phyloP scores from a whole-genome alignment of 805 yeast genomes.

The Priceomyces haplophilus region DNA sequence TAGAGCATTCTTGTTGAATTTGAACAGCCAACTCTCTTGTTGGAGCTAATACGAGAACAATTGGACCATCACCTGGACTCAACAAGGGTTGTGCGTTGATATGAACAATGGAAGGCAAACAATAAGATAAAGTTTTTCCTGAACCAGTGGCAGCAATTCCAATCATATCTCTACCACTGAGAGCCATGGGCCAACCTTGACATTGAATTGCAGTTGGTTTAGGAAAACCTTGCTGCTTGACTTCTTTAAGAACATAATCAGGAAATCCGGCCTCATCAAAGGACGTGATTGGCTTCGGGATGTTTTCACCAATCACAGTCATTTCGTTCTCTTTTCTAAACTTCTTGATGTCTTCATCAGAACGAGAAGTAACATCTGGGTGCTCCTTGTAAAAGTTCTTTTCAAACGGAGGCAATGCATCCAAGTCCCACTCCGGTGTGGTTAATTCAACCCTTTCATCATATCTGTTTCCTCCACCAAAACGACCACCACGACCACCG shows the following conservation, averaged over 20 bases:
- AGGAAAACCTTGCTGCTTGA: conserved; percentile 88
- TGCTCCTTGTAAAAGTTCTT: conserved; percentile 92
- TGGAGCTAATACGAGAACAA: conserved; percentile 93
- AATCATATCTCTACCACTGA: conserved; percentile 97
- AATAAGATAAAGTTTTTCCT: conserved; percentile 96
- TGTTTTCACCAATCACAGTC: conserved; percentile 77
- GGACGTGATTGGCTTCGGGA: conserved; percentile 89
- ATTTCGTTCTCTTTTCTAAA: conserved; percentile 85
- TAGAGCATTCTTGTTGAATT: conserved; percentile 92
- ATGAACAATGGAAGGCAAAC: conserved; percentile 95
- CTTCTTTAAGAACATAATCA: conserved; percentile 83
- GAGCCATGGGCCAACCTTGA: conserved; percentile 99
- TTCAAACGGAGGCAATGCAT: conserved; percentile 80
- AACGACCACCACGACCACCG: conserved; percentile 38
- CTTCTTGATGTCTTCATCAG: conserved; percentile 64
- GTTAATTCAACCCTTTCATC: conserved; percentile 49
- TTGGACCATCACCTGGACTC: conserved; percentile 94
- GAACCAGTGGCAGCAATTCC: conserved; percentile 99
- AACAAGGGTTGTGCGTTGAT: conserved; percentile 96
- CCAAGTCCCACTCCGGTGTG: conserved; percentile 80
- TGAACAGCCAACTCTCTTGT: conserved; percentile 99
- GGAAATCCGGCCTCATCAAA: conserved; percentile 99
- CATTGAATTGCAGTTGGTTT: conserved; percentile 96
- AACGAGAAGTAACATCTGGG: conserved; percentile 69
- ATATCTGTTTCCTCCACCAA: conserved; percentile 33